These are phyloP conservation scores for Exophiala phaeomuriformis DNA, from an alignment of 2,329 filamentous ascomycete species.

Conservation along the genomic window DNA sequence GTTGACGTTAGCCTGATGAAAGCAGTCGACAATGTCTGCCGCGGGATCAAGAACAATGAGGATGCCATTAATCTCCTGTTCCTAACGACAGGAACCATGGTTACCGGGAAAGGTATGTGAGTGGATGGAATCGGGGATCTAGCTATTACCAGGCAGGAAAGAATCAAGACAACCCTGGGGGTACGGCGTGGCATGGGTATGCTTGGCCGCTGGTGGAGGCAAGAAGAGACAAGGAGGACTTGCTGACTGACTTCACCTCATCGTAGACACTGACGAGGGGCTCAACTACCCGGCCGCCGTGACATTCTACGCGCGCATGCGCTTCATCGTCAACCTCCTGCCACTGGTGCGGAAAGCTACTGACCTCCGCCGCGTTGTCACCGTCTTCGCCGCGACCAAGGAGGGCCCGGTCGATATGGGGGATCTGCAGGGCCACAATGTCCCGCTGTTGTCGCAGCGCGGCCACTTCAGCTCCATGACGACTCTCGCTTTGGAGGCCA, in stretches of 20 bases:
- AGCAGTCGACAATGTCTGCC: slow-evolving; percentile 46
- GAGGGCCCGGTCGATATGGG: slow-evolving; percentile 44
- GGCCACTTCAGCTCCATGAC: slow-evolving; percentile 46
- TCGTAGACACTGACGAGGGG: slow-evolving; percentile 31
- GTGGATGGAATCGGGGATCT: neutral
- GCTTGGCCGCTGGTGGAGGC: no score
- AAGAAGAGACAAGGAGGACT: no score
- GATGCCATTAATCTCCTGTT: slow-evolving; percentile 30
- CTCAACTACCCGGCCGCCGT: slow-evolving; percentile 21
- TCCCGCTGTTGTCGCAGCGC: slow-evolving; percentile 34
- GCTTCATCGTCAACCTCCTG: slow-evolving; percentile 32
- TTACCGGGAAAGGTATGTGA: slow-evolving; percentile 17
- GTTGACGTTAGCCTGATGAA: slow-evolving; percentile 45
- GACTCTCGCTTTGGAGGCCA: slow-evolving; percentile 43
- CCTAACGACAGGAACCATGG: slow-evolving; percentile 27
- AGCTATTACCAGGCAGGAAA: no score
- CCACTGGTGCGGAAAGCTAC: slow-evolving; percentile 42
- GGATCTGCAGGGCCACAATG: slow-evolving; percentile 32
- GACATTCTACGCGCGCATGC: slow-evolving; percentile 33
- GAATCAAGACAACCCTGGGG: no score
- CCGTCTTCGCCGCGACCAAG: slow-evolving; percentile 45
- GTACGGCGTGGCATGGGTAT: no score
- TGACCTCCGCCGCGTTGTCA: slow-evolving; percentile 48
- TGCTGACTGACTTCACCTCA: neutral
- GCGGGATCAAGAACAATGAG: slow-evolving; percentile 36